phyloP scores from a whole-genome alignment of 768 basidiomycete genomes.

The Leccinum aurantiacum region DNA sequence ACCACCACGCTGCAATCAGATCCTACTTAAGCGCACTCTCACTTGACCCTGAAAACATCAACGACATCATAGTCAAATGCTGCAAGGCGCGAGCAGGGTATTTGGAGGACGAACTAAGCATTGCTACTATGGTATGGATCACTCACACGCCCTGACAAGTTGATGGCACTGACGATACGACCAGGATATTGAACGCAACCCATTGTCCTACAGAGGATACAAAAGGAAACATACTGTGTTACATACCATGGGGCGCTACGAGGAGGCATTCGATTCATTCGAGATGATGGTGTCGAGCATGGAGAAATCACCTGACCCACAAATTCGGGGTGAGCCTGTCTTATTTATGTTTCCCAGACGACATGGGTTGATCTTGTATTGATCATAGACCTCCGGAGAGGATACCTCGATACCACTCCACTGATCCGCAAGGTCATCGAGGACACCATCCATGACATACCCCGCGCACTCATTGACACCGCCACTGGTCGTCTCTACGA shows the following conservation, averaged over 20 bases:
- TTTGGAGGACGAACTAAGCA: not conserved
- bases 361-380: not conserved
- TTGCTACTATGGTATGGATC: constrained; percentile 1
- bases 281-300: not conserved
- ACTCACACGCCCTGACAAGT: not conserved
- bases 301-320: not conserved
- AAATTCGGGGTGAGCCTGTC: not conserved
- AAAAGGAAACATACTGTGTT: not conserved
- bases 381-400: not conserved
- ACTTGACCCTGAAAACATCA: not conserved
- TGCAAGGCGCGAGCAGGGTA: not conserved
- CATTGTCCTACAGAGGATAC: not conserved
- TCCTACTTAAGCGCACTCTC: not conserved
- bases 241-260: not conserved
- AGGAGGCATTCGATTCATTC: not conserved
- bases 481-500: no score
- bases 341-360: no score
- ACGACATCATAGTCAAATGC: not conserved
- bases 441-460: not conserved
- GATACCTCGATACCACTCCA: not conserved
- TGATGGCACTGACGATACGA: not conserved
- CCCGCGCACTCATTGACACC: no score
- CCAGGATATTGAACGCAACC: not conserved
- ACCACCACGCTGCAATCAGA: not conserved
- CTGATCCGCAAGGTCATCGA: not conserved